A percentile compares a stretch with the other conserved stretches of the same genome.
Conservation (phyloP, 768 basidiomycete genomes). For the Leccinellum albellum region DNA sequence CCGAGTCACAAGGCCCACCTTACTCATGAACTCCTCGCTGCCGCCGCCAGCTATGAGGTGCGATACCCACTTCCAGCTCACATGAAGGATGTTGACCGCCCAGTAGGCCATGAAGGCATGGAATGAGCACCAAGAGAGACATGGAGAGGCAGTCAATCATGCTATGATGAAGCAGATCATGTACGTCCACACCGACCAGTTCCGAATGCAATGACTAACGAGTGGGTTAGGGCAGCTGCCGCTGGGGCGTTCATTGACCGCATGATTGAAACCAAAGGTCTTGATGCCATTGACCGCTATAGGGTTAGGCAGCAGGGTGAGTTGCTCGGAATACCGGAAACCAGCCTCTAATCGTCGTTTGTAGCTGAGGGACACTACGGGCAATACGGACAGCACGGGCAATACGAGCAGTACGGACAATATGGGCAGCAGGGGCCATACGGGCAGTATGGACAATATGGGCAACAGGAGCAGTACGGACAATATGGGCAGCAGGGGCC, state of each 20-base stretch:
- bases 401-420: too few relatives aligned
- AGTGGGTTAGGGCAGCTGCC: constrained; percentile 46
- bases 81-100: not conserved
- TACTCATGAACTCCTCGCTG: constrained; percentile 68
- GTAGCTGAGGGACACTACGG: constrained; percentile 8
- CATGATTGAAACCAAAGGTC: constrained; percentile 56
- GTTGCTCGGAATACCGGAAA: not conserved
- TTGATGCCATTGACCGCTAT: constrained; percentile 43
- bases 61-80: not conserved
- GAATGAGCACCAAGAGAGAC: constrained; percentile 45
- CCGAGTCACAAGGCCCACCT: constrained; percentile 54
- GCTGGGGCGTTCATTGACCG: constrained; percentile 51
- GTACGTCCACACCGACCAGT: constrained; percentile 35
- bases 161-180: constrained; percentile 49
- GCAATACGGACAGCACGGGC: too few relatives aligned
- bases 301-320: constrained; percentile 40
- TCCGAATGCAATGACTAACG: not conserved
- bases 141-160: constrained; percentile 51
- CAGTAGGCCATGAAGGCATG: constrained; percentile 62
- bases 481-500: too few relatives aligned
- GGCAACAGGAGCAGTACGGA: too few relatives aligned
- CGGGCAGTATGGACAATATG: too few relatives aligned
- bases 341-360: not conserved
- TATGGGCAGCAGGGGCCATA: not conserved
- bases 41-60: constrained; percentile 64